Conservation (phyloP, 169 alveolate genomes). For the Cryptosporidium felis region DNA sequence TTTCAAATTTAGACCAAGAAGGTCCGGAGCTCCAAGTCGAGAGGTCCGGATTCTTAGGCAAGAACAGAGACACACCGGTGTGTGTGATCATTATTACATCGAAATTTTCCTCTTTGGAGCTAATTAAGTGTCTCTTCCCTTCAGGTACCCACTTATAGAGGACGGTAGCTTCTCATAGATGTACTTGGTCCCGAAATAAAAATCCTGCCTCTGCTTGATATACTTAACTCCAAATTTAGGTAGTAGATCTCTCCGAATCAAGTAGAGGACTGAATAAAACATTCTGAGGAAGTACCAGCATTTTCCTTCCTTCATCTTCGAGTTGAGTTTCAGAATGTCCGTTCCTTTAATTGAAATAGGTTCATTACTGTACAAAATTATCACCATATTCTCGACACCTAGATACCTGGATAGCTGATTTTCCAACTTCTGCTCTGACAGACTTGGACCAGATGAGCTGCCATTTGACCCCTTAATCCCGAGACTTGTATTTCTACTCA, state of each 20-base stretch:
- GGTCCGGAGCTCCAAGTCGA: no score
- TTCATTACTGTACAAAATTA: conserved; percentile 24
- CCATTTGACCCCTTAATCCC: background rate
- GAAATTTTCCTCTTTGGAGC: no score
- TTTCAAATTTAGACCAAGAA: no score
- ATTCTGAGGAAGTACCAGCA: conserved; percentile 7
- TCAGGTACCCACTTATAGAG: background rate
- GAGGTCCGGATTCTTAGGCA: no score
- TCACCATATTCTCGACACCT: conserved; percentile 6
- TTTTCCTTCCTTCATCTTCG: background rate
- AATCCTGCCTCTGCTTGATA: conserved; percentile 1
- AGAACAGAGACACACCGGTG: no score
- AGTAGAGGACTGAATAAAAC: background rate
- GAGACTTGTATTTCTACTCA: background rate
- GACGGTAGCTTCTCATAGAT: conserved; percentile 2
- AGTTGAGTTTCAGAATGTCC: conserved; percentile 6
- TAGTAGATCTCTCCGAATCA: conserved; percentile 2
- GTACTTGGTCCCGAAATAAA: conserved; percentile 29
- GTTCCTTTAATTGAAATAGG: conserved; percentile 5
- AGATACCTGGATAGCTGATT: background rate
- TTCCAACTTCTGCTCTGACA: no score
- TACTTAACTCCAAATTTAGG: conserved; percentile 19
- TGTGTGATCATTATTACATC: no score
- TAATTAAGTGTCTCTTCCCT: background rate
- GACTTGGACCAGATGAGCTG: background rate